Base-by-base conservation (phyloP, 257 asterid genomes). In the Plectranthus barbatus region DNA sequence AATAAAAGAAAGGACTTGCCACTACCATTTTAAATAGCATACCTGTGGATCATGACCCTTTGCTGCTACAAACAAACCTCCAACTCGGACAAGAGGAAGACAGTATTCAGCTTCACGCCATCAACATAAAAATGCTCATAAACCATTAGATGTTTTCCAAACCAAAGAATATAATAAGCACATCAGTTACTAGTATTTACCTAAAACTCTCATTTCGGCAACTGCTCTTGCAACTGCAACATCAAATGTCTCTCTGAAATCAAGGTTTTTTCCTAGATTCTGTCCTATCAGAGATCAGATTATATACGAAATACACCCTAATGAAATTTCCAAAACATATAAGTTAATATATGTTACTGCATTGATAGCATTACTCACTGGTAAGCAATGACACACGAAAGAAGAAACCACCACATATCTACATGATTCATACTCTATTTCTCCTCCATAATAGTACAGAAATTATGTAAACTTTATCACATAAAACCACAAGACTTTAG, bases 41-140 rank as follows among this genome's bases (percentile, higher is more conserved):
- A 88, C 95, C 87, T 86, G 87, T 56, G 98, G 96, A 81, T 83
- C 83, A 71, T 83, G 96, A 39, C 98, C 96, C 78, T 91, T 91
- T 48, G 96, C 96, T 10, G 96, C 94, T 9, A 88, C 84, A 79
- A 91, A 91, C 76, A 91, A 76, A 53, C 95, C 98, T 70, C 98
- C 95, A 52, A 85, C 88, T 5, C 92, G 94, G 48, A 91, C 96
- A 14, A 91, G 83, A 72, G 98, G 98, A 70, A 91, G 86, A 63
- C 96, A 88, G 65, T 83, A 86, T 78, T 91, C 98, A 73, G 95
- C 98, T 91, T 72, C 73, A 72, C 9, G 37, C 39, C 56, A 80
- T 70, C 64, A 56, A 41, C 24, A 65, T 68, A 12, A 9, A 48
- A 15, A 49, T 61, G 62, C 36, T 77, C 31, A 67, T 57, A 61